Percentiles rank a stretch among this genome's conserved stretches.
Evolutionary conservation across 352 stramenopile species (phyloP).

Genomic region (Globisporangium middletonii): DNA sequence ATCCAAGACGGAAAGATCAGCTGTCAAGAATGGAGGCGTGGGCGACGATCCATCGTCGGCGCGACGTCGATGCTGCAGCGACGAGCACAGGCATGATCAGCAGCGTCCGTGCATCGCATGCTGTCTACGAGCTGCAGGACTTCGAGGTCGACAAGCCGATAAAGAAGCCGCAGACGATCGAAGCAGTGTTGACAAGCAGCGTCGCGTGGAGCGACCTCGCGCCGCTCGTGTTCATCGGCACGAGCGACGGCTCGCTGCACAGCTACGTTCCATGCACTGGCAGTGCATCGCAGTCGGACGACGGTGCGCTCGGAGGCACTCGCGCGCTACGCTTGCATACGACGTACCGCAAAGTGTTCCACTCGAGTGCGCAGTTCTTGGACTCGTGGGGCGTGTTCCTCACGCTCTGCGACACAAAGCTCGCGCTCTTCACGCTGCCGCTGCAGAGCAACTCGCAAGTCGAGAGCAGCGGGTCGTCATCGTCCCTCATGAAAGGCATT

Average conservation of each 20-base stretch:
- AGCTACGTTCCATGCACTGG: slow-evolving; percentile 31
- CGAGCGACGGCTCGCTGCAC: slow-evolving; percentile 52
- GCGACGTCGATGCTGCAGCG: neutral
- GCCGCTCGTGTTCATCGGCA: slow-evolving; percentile 50
- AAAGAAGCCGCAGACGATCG: slow-evolving; percentile 50
- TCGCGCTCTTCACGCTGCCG: slow-evolving; percentile 59
- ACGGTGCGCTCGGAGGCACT: slow-evolving; percentile 4
- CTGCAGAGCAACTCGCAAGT: slow-evolving; percentile 39
- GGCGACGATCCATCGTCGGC: slow-evolving; percentile 7
- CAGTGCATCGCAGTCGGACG: slow-evolving; percentile 1
- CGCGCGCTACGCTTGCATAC: slow-evolving; percentile 39
- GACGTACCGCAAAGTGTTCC: slow-evolving; percentile 58
- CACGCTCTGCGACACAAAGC: slow-evolving; percentile 49
- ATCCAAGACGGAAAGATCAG: no score
- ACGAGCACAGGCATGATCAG: neutral
- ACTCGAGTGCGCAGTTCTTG: slow-evolving; percentile 43
- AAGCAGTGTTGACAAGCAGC: slow-evolving; percentile 37
- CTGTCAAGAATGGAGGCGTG: slow-evolving; percentile 1
- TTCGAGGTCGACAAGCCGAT: slow-evolving; percentile 51
- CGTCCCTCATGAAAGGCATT: slow-evolving; percentile 13
- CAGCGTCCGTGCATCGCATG: neutral
- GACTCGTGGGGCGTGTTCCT: slow-evolving; percentile 64
- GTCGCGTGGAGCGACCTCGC: slow-evolving; percentile 25
- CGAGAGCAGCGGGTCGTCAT: slow-evolving; percentile 18
- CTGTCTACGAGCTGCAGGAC: slow-evolving; percentile 35